These are phyloP conservation scores for Halophytophthora polymorphica DNA, from an alignment of 352 stramenopile genomes.

Conservation along the genomic window DNA sequence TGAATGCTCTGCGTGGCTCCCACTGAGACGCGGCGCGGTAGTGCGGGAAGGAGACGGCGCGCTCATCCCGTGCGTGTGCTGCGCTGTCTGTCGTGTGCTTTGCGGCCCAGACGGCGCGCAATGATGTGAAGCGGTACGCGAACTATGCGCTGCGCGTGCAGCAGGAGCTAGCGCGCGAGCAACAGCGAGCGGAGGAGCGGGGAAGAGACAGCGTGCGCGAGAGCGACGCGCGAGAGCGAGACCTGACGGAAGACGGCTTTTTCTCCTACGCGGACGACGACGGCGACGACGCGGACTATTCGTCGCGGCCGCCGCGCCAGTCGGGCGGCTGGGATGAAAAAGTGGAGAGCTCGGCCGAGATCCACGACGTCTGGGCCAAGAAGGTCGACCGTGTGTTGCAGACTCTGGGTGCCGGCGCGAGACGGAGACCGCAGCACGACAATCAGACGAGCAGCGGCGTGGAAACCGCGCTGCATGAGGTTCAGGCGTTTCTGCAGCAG, in stretches of 20 bases:
- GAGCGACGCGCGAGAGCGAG: background rate
- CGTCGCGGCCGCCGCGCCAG: background rate
- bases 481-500: constrained; percentile 20
- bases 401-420: constrained; percentile 8
- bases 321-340: constrained; percentile 14
- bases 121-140: constrained; percentile 34
- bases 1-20: background rate
- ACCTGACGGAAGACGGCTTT: background rate
- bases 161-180: constrained; percentile 30
- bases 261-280: constrained; percentile 3
- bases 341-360: constrained; percentile 9
- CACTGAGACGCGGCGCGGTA: no score
- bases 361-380: constrained; percentile 12
- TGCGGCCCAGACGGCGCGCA: constrained; percentile 12
- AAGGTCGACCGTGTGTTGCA: constrained; percentile 18
- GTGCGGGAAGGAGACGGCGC: no score
- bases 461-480: constrained; percentile 3
- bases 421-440: background rate
- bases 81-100: background rate
- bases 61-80: background rate
- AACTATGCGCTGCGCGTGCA: constrained; percentile 27
- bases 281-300: constrained; percentile 1
- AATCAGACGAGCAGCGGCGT: constrained; percentile 7
- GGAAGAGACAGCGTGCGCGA: background rate
- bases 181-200: constrained; percentile 7